These are phyloP conservation scores for Globisporangium iwayamae DNA, from an alignment of 352 stramenopile genomes.

Conservation along the genomic window DNA sequence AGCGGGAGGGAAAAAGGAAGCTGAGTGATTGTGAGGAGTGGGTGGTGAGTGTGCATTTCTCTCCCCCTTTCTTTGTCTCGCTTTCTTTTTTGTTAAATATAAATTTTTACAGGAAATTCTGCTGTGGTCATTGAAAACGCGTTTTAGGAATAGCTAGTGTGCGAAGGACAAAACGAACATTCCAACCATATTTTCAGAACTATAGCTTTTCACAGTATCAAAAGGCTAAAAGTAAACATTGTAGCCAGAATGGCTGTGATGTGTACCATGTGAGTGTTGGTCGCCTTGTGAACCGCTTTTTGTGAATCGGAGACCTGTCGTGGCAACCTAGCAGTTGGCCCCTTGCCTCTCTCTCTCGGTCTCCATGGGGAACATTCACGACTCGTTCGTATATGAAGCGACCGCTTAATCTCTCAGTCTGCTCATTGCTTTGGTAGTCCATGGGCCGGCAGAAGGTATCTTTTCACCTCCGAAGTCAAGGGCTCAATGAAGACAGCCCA, in stretches of 20 bases:
- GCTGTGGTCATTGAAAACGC: too few species aligned
- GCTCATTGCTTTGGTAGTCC: too few species aligned
- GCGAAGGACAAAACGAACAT: too few species aligned
- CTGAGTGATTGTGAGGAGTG: neutral
- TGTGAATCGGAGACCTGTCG: neutral
- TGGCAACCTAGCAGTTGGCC: neutral
- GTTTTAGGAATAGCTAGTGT: too few species aligned
- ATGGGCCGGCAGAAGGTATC: too few species aligned
- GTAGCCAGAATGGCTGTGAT: neutral
- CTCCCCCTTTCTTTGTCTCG: neutral
- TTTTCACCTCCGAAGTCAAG: too few species aligned
- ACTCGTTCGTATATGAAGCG: neutral
- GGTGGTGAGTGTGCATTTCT: neutral
- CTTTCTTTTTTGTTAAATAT: conserved; percentile 1
- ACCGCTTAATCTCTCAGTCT: too few species aligned
- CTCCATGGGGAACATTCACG: neutral
- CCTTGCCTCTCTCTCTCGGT: too few species aligned
- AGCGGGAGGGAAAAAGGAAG: neutral
- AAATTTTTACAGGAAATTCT: neutral
- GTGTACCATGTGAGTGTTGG: neutral
- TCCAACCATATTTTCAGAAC: neutral
- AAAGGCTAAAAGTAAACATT: neutral
- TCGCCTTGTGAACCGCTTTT: neutral
- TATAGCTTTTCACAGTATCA: neutral
- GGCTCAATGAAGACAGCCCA: too few species aligned